Evolutionary conservation across 805 yeast genomes (phyloP).

Genomic region (Ogataea wickerhamii): DNA sequence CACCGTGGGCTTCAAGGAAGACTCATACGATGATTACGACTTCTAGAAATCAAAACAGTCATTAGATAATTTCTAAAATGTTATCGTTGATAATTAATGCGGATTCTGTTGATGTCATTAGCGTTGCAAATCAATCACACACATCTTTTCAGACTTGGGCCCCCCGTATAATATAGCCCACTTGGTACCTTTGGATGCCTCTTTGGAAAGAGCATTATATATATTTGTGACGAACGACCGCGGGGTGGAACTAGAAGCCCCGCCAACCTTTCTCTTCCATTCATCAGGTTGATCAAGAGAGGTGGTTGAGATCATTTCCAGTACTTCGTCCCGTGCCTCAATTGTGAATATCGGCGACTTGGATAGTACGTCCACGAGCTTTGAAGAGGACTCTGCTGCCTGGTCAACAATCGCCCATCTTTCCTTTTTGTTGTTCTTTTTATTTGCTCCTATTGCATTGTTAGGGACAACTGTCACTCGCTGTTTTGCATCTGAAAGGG

Average conservation of each 20-base stretch:
- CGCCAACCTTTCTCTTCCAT: slow-evolving; percentile 80
- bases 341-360: slow-evolving; percentile 72
- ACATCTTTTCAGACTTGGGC: slow-evolving; percentile 69
- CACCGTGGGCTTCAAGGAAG: slow-evolving; percentile 66
- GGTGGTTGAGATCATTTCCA: slow-evolving; percentile 77
- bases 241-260: slow-evolving; percentile 74
- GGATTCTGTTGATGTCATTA: slow-evolving; percentile 22
- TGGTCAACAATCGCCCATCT: slow-evolving; percentile 74
- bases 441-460: slow-evolving; percentile 75
- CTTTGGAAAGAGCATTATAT: slow-evolving; percentile 68
- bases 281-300: slow-evolving; percentile 76
- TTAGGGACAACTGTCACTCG: slow-evolving; percentile 68
- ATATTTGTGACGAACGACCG: slow-evolving; percentile 75
- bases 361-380: slow-evolving; percentile 51
- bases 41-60: slow-evolving; percentile 12
- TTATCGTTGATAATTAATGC: neutral
- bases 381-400: slow-evolving; percentile 57
- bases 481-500: slow-evolving; percentile 34
- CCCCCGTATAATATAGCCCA: slow-evolving; percentile 80
- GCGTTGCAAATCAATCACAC: slow-evolving; percentile 63
- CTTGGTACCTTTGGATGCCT: slow-evolving; percentile 63
- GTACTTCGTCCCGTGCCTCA: slow-evolving; percentile 78
- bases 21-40: slow-evolving; percentile 40
- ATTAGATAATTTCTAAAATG: neutral
- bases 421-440: slow-evolving; percentile 71